These are phyloP conservation scores for Tetrahymena borealis DNA, from an alignment of 73 alveolate species.

Conservation along the genomic window DNA sequence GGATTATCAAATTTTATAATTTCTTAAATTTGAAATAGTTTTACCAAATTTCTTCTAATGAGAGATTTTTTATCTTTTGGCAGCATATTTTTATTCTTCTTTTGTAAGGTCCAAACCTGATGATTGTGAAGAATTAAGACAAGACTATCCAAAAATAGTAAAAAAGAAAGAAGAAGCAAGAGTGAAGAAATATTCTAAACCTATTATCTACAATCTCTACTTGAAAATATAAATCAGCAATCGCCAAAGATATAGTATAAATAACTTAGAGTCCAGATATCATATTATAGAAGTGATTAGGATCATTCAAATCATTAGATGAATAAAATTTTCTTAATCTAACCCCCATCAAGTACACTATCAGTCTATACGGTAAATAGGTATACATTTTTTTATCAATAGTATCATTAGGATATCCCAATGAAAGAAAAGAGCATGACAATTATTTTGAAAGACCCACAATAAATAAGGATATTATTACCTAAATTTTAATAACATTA, in stretches of 20 bases:
- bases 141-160: neutral
- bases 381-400: neutral
- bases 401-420: neutral
- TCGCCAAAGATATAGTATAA: neutral
- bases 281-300: neutral
- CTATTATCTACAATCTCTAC: neutral
- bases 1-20: neutral
- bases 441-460: neutral
- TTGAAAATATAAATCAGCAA: neutral
- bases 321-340: neutral
- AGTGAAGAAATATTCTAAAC: neutral
- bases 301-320: neutral
- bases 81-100: neutral
- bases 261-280: neutral
- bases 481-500: neutral
- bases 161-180: neutral
- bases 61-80: neutral
- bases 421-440: neutral
- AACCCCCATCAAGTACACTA: neutral
- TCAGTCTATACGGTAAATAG: neutral
- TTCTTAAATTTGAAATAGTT: neutral
- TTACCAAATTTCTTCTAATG: neutral
- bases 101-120: neutral
- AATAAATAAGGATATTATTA: neutral
- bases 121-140: neutral